Base-by-base conservation (phyloP, 2,329 filamentous ascomycete genomes). In the Tolypocladium capitatum region DNA sequence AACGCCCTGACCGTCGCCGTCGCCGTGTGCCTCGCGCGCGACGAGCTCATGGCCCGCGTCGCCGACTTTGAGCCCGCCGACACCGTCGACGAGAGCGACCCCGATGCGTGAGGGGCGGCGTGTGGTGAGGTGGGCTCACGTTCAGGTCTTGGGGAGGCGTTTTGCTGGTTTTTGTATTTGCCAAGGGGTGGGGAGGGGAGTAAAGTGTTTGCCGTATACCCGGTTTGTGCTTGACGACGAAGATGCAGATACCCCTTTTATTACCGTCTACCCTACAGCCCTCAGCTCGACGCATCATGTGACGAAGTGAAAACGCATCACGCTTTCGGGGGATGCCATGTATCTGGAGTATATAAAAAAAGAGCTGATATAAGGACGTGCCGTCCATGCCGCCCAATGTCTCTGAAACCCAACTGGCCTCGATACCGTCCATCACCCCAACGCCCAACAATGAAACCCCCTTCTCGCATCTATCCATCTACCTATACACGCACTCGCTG, bases 1-100 rank as follows among this genome's bases (percentile, higher is more conserved):
- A 71, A 71, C 51, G 69, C 67, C 2, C 53, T 71, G 34, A 71
- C 69, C 4, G 47, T 69, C 10, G 69, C 67, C 9, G 59, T 68
- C 21, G 62, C 62, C 11, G 60, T 63, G 2, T 71, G 68, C 46
- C 52, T 66, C 46, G 68, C 68, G 4, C 60, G 68, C 14, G 67
- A 71, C 43, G 63, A 68, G 46, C 55, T 70, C 47, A 64, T 62
- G 42, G 48, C 53, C 7, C 57, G 65, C 40, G 44, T 53, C 20
- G 56, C 55, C 2, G 63, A 69, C 50, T 70, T 70, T 56, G 59
- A 66, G 44, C 52, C 58, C 33, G 42, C 58, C 38, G 52, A 56
- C 5, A 48, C 50, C 2, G 47, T 55, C 27, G 53, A 58, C n/a
- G 64, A 67, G 16, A 67, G 65, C 45, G 67, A 68, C 46, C 64